phyloP scores from a whole-genome alignment of 495 filamentous ascomycete genomes.

The Hapsidospora chrysogenum region DNA sequence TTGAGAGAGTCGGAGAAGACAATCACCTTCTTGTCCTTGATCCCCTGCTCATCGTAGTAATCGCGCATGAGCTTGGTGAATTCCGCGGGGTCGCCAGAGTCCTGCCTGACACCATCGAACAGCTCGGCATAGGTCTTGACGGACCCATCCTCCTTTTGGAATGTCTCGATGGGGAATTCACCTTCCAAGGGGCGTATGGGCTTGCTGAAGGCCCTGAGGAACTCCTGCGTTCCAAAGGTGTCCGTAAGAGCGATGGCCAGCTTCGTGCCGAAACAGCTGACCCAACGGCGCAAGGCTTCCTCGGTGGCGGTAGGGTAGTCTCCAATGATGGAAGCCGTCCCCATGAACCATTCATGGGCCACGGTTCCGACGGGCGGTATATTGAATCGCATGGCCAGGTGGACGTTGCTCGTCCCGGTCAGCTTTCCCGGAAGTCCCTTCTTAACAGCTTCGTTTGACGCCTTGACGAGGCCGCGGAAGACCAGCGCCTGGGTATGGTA shows the following conservation, averaged over 20 bases:
- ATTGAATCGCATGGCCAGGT: constrained; percentile 84
- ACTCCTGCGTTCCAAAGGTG: constrained; percentile 87
- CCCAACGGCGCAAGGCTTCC: constrained; percentile 68
- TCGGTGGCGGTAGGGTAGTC: constrained; percentile 76
- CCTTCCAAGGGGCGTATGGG: constrained; percentile 21
- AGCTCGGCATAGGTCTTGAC: constrained; percentile 62
- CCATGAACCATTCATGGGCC: constrained; percentile 99
- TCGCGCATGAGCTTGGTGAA: constrained; percentile 72
- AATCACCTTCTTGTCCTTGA: constrained; percentile 72
- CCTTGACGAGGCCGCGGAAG: constrained; percentile 62
- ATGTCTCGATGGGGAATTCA: background rate
- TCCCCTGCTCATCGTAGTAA: constrained; percentile 65
- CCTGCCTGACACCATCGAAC: constrained; percentile 80
- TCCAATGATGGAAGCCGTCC: constrained; percentile 76
- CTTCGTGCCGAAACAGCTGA: constrained; percentile 78
- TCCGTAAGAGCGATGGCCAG: constrained; percentile 92
- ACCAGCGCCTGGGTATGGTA: constrained; percentile 91
- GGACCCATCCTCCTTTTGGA: constrained; percentile 1
- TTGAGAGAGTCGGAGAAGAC: constrained; percentile 97
- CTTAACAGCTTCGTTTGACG: constrained; percentile 47
- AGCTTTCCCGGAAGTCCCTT: constrained; percentile 51
- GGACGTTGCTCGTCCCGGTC: constrained; percentile 87
- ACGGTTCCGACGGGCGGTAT: constrained; percentile 80
- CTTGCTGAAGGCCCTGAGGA: constrained; percentile 68
- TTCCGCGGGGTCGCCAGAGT: constrained; percentile 74